These are phyloP conservation scores for Neonectria magnoliae DNA, from an alignment of 2,329 filamentous ascomycete genomes.

Conservation along the genomic window DNA sequence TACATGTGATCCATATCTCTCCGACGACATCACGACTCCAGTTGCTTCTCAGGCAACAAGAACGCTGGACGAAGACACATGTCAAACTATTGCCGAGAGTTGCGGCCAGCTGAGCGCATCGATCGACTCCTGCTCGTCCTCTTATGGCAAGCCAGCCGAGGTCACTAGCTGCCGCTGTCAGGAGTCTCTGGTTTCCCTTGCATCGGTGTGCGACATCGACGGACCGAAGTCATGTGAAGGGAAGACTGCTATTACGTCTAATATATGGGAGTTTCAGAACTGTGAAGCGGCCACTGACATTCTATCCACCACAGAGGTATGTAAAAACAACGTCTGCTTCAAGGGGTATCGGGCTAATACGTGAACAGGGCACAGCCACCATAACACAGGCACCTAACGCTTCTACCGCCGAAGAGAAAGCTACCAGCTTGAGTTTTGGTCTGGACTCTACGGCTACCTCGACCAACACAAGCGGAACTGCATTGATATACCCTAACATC, in stretches of 20 bases:
- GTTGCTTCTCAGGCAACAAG: slow-evolving; percentile 6
- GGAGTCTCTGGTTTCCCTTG: slow-evolving; percentile 12
- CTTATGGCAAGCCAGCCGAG: slow-evolving; percentile 2
- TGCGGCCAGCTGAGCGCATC: slow-evolving; percentile 18
- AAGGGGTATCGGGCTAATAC: background rate
- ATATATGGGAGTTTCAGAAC: slow-evolving; percentile 25
- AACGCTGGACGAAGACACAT: slow-evolving; percentile 16
- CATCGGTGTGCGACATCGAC: slow-evolving; percentile 23
- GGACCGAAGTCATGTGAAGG: slow-evolving; percentile 2
- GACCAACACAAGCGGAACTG: background rate
- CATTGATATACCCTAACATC: background rate
- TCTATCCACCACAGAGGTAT: background rate
- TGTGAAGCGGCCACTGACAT: slow-evolving; percentile 15
- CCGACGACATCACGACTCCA: slow-evolving; percentile 21
- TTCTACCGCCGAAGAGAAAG: background rate
- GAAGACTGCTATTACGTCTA: background rate
- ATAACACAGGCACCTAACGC: background rate
- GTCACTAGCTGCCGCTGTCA: slow-evolving; percentile 25
- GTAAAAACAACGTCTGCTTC: background rate
- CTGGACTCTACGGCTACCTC: background rate
- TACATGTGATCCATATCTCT: slow-evolving; percentile 16
- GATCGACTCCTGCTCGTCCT: slow-evolving; percentile 11
- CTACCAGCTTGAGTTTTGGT: slow-evolving; percentile 5
- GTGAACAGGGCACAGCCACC: background rate
- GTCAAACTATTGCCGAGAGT: slow-evolving; percentile 12